Evolutionary conservation across 441 rosid species (phyloP).

Genomic region (Erodium texanum): DNA sequence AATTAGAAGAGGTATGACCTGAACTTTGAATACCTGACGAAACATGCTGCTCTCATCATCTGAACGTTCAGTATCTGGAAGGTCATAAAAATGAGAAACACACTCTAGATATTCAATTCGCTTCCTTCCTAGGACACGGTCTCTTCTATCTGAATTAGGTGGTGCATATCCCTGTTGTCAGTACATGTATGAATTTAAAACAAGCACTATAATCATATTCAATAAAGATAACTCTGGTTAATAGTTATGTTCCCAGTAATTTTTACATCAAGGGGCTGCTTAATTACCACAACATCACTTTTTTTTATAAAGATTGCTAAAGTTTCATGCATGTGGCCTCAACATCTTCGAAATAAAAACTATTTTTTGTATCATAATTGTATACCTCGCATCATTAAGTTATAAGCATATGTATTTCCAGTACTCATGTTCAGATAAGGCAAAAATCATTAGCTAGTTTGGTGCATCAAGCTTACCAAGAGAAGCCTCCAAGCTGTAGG

Average conservation of each 20-base stretch:
- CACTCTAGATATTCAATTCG: slow-evolving; percentile 89
- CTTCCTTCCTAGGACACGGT: slow-evolving; percentile 79
- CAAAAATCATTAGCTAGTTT: background rate
- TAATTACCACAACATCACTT: no score
- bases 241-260: no score
- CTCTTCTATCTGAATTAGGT: slow-evolving; percentile 99
- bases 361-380: background rate
- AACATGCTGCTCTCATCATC: slow-evolving; percentile 97
- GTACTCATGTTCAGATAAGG: background rate
- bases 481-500: slow-evolving; percentile 93
- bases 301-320: background rate
- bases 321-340: background rate
- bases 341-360: background rate
- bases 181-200: slow-evolving; percentile 53
- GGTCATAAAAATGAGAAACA: slow-evolving; percentile 88
- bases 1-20: slow-evolving; percentile 9
- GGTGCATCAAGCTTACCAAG: slow-evolving; percentile 50
- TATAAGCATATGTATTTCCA: background rate
- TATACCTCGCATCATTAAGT: background rate
- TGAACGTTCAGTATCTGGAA: slow-evolving; percentile 85
- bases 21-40: slow-evolving; percentile 56
- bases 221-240: slow-evolving; percentile 11
- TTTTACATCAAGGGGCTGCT: background rate
- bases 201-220: slow-evolving; percentile 6
- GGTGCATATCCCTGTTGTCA: slow-evolving; percentile 99